phyloP scores from a whole-genome alignment of 306 rosid genomes.

The cucumber (Cucumis sativus) region DNA sequence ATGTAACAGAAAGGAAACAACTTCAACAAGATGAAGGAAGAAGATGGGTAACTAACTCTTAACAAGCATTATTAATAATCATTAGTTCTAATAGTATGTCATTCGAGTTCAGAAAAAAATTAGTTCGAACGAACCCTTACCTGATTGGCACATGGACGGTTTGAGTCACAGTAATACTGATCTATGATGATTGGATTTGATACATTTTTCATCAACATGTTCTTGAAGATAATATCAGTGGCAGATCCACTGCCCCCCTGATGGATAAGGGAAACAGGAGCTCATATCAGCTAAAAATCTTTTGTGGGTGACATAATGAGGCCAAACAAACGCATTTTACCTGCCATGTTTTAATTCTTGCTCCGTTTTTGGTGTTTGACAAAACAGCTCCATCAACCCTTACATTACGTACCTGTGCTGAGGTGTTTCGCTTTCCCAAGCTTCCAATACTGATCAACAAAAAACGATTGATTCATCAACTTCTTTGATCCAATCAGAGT shows the following conservation, averaged over 20 bases:
- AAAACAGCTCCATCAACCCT: constrained; percentile 53
- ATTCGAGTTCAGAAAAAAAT: not conserved
- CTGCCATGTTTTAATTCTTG: constrained; percentile 99
- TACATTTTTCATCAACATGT: constrained; percentile 67
- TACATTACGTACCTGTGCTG: constrained; percentile 51
- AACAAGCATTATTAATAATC: no score
- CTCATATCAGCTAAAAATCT: not conserved
- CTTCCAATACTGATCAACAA: constrained; percentile 70
- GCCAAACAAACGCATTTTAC: constrained; percentile 16
- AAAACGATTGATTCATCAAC: not conserved
- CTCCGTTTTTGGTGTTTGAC: constrained; percentile 58
- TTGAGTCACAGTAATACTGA: constrained; percentile 84
- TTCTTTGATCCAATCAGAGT: not conserved
- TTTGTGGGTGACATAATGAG: not conserved
- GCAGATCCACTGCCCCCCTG: constrained; percentile 79
- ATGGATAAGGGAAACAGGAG: constrained; percentile 4
- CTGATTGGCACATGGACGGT: constrained; percentile 53
- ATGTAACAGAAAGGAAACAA: no score
- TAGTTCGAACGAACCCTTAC: constrained; percentile 21
- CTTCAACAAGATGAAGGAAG: no score
- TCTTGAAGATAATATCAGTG: constrained; percentile 49
- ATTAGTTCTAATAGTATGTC: no score
- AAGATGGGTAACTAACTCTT: no score
- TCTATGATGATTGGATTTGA: constrained; percentile 73
- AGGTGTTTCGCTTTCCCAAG: constrained; percentile 61